Evolutionary conservation across 148 eudicot genomes (phyloP), one percentile per base, ranked within the genome.

Genomic region (Euryodendron excelsum): DNA sequence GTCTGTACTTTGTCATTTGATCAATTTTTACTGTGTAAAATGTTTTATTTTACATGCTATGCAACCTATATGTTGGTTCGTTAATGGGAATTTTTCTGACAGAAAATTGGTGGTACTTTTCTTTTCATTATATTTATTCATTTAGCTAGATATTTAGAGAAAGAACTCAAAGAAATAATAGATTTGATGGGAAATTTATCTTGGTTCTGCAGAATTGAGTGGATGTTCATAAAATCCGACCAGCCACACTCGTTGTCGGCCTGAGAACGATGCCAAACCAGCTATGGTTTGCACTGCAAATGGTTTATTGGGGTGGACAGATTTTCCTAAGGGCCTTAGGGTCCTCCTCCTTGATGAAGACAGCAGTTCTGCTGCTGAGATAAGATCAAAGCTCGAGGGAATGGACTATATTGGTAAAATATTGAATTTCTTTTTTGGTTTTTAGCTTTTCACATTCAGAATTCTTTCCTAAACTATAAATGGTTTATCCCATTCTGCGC

Each of bases 241-340:
- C 28, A 23, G 64, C 34, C 1, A 68, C 9, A 65, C 25, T 53
- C 25, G 17, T 65, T 41, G 58, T 37, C 39, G 65, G 67, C 65
- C 59, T 82, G 87, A 83, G 86, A 86, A 90, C 80, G 84, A 93
- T 93, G 93, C 94, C 80, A 89, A 88, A 79, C 81, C 77, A 91
- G 92, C 89, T 79, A 91, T 91, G 95, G 91, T 90, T 88, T 91
- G 86, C 86, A 91, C 90, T 87, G 96, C 91, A 75, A 86, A 84
- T 77, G 93, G 90, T 81, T 77, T 90, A 85, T 78, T 87, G 82
- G 91, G 68, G 61, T 91, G 93, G 96, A 91, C 84, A 76, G 93
- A 93, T 83, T 93, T 93, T 78, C 98, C 98, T 27, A 93, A 91
- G 85, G 98, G 98, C 78, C 96, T 93, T 77, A 86, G 85, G 78